Base-by-base conservation (phyloP, 1,139 yeast genomes). In the Sugiyamaella sp. region DNA sequence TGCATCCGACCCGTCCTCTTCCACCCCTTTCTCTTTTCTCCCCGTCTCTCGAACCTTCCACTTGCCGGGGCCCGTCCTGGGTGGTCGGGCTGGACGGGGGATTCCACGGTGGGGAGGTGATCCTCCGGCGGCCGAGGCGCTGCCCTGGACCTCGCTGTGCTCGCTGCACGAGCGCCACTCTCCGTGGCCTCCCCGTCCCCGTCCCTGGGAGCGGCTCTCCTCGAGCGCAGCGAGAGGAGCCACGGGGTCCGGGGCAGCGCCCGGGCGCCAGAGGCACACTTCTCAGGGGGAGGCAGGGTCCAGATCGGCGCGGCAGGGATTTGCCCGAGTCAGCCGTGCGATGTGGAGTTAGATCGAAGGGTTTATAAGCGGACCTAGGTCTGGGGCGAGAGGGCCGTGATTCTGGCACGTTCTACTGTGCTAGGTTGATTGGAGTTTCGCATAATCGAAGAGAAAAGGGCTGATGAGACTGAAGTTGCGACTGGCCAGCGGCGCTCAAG, bases 391-490 rank as follows among this genome's bases (percentile, higher is more conserved):
- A 10, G 4, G 35, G 8, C n/a, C 35, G 8, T 29, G 4, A 4
- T 29, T 4, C 35, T 25, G 41, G 24, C 41, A 12, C 41, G 10
- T 21, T 24, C 43, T 10, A 40, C 16, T 21, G 10, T 2, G 5
- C 9, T 5, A 14, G 19, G 6, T 25, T 10, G 29, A 25, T 6
- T 10, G 6, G 29, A 10, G 9, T 6, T 10, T 25, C 29, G 29
- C 6, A 16, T 35, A 35, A 35, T 35, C 40, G 14, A 16, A 5
- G 10, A n/a, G n/a, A n/a, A 4, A 40, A n/a, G 21, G 2, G 10
- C n/a, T n/a, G 10, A 67, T 68, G 71, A 62, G 60, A 44, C 52
- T 67, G n/a, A 66, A 66, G 53, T 32, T 67, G 8, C 57, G 66
- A 32, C 46, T 56, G 17, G 62, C 63, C 10, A 54, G 54, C 4